A percentile compares a stretch with the other conserved stretches of the same genome.
Evolutionary conservation across 2,329 filamentous ascomycete genomes (phyloP).

Genomic region (Teratosphaeria epicoccoides): DNA sequence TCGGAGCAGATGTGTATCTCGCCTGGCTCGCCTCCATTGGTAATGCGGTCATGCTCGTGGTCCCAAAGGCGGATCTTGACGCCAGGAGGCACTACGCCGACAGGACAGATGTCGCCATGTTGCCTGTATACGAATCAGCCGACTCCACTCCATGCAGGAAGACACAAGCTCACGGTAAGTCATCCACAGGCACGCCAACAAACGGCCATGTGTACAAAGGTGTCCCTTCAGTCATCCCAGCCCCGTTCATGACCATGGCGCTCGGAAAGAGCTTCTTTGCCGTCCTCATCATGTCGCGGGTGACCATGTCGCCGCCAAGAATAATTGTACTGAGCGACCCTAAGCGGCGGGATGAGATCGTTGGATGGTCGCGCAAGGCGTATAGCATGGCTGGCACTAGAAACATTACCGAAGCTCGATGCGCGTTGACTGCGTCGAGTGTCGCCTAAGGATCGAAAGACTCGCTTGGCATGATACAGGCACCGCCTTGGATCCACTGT

Average conservation of each 20-base stretch:
- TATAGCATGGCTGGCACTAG: slow-evolving; percentile 11
- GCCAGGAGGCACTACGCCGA: neutral
- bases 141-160: no score
- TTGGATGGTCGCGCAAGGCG: slow-evolving; percentile 5
- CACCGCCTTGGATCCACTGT: slow-evolving; percentile 8
- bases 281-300: slow-evolving; percentile 5
- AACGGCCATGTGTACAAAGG: slow-evolving; percentile 11
- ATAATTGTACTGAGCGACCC: slow-evolving; percentile 1
- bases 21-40: slow-evolving; percentile 8
- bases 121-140: neutral
- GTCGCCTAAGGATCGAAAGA: slow-evolving; percentile 2
- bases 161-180: slow-evolving; percentile 4
- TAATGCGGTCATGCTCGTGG: slow-evolving; percentile 3
- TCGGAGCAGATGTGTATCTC: slow-evolving; percentile 9
- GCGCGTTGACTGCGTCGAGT: slow-evolving; percentile 7
- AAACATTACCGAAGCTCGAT: slow-evolving; percentile 6
- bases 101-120: neutral
- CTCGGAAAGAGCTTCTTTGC: slow-evolving; percentile 6
- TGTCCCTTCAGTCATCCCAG: slow-evolving; percentile 13
- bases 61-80: slow-evolving; percentile 7
- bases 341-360: slow-evolving; percentile 3
- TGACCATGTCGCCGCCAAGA: slow-evolving; percentile 12
- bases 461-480: slow-evolving; percentile 8
- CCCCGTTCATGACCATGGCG: slow-evolving; percentile 3
- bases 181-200: slow-evolving; percentile 1